Percentiles rank a stretch among this genome's conserved stretches.
phyloP scores from a whole-genome alignment of 495 filamentous ascomycete genomes.

The Aspergillus coremiiformis region DNA sequence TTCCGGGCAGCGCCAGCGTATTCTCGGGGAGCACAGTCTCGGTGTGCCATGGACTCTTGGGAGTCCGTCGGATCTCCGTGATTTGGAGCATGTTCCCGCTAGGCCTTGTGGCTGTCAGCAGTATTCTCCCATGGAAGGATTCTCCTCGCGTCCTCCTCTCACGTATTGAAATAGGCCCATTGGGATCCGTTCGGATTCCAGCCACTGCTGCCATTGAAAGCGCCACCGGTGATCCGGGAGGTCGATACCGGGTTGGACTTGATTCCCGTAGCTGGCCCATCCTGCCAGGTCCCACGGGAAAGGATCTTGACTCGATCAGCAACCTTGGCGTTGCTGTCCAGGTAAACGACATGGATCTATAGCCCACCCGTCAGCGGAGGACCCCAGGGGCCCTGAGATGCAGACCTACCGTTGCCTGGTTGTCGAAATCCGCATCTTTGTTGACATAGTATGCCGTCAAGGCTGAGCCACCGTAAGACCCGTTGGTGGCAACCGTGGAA shows the following conservation, averaged over 20 bases:
- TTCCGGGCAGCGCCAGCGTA: not conserved
- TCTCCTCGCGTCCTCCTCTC: too few relatives aligned
- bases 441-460: slow-evolving; percentile 1
- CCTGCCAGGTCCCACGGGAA: not conserved
- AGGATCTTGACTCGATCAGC: not conserved
- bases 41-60: not conserved
- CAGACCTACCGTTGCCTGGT: not conserved
- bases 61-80: not conserved
- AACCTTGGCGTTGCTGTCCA: not conserved
- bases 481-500: not conserved
- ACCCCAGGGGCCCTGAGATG: not conserved
- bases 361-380: not conserved
- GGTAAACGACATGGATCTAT: slow-evolving; percentile 1
- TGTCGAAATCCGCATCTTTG: not conserved
- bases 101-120: not conserved
- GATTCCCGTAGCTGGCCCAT: not conserved
- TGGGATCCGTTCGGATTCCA: not conserved
- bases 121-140: too few relatives aligned
- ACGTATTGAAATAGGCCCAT: not conserved
- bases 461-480: not conserved
- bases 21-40: not conserved
- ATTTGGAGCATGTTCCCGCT: not conserved
- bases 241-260: not conserved
- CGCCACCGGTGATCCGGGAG: not conserved
- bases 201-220: not conserved